These are phyloP conservation scores for Blastocladiella emersonii DNA, from an alignment of 371 early-diverging fungal genomes.

Conservation along the genomic window DNA sequence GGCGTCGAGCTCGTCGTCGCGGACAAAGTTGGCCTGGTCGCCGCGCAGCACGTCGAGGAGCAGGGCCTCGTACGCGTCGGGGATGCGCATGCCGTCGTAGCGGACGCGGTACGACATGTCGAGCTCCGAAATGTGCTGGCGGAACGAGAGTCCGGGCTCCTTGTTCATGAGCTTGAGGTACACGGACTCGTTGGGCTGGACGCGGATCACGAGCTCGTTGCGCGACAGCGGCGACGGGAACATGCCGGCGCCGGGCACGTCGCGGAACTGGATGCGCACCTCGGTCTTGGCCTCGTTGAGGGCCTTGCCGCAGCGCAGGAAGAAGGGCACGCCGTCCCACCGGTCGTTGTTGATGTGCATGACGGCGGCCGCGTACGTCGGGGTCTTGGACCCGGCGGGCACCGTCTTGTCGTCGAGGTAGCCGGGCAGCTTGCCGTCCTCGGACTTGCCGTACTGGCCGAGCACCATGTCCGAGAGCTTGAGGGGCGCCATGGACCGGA, in stretches of 20 bases:
- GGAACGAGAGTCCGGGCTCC: slow-evolving; percentile 59
- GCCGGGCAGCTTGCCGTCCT: slow-evolving; percentile 63
- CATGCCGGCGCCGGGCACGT: slow-evolving; percentile 58
- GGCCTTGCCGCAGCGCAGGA: slow-evolving; percentile 92
- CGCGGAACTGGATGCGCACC: slow-evolving; percentile 87
- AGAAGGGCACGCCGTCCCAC: slow-evolving; percentile 94
- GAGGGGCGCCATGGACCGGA: slow-evolving; percentile 67
- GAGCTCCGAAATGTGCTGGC: slow-evolving; percentile 68
- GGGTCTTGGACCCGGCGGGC: slow-evolving; percentile 66
- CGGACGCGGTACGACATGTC: slow-evolving; percentile 79
- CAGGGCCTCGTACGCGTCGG: slow-evolving; percentile 91
- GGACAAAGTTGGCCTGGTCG: slow-evolving; percentile 93
- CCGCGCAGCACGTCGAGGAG: slow-evolving; percentile 79
- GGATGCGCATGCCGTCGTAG: slow-evolving; percentile 70
- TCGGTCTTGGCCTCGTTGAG: slow-evolving; percentile 84
- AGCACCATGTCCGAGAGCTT: slow-evolving; percentile 59
- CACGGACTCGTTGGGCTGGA: slow-evolving; percentile 92
- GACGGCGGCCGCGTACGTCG: slow-evolving; percentile 84
- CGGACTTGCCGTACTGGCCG: slow-evolving; percentile 66
- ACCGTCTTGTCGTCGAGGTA: slow-evolving; percentile 85
- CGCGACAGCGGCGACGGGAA: slow-evolving; percentile 53
- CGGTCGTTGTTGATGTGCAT: slow-evolving; percentile 82
- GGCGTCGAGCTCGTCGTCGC: slow-evolving; percentile 87
- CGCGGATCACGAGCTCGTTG: slow-evolving; percentile 90
- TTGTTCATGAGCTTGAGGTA: slow-evolving; percentile 95